Percentiles rank a stretch among this genome's conserved stretches.
Evolutionary conservation across 2,329 filamentous ascomycete genomes (phyloP).

Genomic region (Curvularia hawaiiensis): DNA sequence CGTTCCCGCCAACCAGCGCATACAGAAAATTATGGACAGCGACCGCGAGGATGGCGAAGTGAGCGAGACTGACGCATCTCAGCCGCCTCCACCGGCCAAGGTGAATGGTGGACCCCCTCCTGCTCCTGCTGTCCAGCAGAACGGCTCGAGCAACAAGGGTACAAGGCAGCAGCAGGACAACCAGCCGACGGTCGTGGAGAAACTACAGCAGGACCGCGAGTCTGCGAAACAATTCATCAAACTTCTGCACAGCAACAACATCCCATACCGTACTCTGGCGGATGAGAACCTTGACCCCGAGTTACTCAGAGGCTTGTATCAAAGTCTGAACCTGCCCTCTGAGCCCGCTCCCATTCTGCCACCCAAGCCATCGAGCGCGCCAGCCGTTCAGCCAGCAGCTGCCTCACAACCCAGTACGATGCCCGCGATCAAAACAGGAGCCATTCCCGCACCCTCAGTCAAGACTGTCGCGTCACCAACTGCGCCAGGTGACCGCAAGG

Average conservation of each 20-base stretch:
- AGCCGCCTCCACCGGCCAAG: constrained; percentile 16
- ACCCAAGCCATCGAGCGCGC: constrained; percentile 21
- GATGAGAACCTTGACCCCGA: constrained; percentile 36
- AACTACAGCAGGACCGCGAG: constrained; percentile 34
- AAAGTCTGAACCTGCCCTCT: constrained; percentile 36
- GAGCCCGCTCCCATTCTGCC: constrained; percentile 31
- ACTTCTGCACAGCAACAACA: constrained; percentile 60
- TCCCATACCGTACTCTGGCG: constrained; percentile 72
- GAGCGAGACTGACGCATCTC: constrained; percentile 58
- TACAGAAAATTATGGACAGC: constrained; percentile 43
- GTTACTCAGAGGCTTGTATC: constrained; percentile 35
- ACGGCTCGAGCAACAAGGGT: constrained; percentile 24
- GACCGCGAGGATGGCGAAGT: constrained; percentile 77
- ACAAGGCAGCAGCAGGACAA: constrained; percentile 9
- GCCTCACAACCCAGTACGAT: constrained; percentile 18
- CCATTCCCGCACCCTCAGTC: constrained; percentile 12
- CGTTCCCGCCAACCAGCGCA: constrained; percentile 27
- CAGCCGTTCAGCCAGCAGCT: constrained; percentile 13
- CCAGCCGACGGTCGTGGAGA: constrained; percentile 12
- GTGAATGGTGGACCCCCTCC: constrained; percentile 36
- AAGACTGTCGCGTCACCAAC: constrained; percentile 24
- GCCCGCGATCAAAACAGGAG: constrained; percentile 30
- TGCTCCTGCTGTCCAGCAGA: constrained; percentile 13
- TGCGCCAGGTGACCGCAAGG: constrained; percentile 67
- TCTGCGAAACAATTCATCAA: constrained; percentile 45